A percentile compares a stretch with the other conserved stretches of the same genome.
Conservation (phyloP, 306 rosid genomes). For the Vigna trinervia region DNA sequence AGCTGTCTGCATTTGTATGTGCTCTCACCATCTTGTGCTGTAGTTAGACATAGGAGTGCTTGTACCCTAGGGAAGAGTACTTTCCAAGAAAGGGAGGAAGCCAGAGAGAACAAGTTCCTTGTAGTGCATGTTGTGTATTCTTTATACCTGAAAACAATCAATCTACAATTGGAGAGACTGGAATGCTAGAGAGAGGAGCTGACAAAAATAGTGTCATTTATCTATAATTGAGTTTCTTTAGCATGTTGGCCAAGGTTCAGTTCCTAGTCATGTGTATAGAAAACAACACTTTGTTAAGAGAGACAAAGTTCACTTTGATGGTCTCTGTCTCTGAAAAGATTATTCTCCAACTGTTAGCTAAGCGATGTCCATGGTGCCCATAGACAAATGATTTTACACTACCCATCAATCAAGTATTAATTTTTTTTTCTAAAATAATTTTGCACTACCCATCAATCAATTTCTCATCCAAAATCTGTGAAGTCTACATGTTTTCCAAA, state of each 20-base stretch:
- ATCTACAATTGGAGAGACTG: slow-evolving; percentile 8
- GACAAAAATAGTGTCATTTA: slow-evolving; percentile 19
- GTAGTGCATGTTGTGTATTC: slow-evolving; percentile 3
- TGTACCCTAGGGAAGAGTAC: slow-evolving; percentile 27
- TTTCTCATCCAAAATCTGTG: not conserved
- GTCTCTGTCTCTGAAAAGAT: not conserved
- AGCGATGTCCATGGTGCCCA: not conserved
- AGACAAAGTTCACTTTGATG: not conserved
- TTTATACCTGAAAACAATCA: slow-evolving; percentile 11
- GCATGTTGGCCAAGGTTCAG: not conserved
- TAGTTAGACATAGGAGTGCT: slow-evolving; percentile 1
- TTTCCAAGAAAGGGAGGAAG: not conserved
- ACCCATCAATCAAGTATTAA: not conserved
- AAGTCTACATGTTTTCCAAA: not conserved
- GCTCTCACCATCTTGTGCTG: not conserved
- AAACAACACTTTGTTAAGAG: not conserved
- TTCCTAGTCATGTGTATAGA: not conserved
- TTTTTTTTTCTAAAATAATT: too few relatives aligned
- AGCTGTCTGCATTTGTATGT: not conserved
- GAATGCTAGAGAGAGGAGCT: not conserved
- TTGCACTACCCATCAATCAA: not conserved
- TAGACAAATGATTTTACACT: not conserved
- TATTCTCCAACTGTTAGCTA: not conserved
- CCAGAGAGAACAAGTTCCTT: not conserved
- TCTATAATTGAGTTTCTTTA: not conserved